Evolutionary conservation across 2,329 filamentous ascomycete genomes (phyloP), one percentile per base, ranked within the genome.

Genomic region (Alternaria postmessia): DNA sequence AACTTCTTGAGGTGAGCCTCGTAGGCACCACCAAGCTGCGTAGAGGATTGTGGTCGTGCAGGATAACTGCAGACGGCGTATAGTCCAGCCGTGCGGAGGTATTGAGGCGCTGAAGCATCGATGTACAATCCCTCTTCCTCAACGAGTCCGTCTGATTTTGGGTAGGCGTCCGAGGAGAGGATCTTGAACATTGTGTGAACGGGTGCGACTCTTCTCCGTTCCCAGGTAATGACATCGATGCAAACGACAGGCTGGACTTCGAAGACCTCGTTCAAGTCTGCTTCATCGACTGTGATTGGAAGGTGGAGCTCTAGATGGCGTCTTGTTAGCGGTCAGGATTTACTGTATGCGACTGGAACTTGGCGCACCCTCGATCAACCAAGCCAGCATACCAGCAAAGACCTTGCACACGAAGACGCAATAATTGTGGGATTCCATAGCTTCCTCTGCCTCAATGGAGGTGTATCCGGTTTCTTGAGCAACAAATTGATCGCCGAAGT

Each of bases 331-430:
- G 46, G 46, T 36, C 18, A 24, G 46, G 16, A n/a, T 49, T 34
- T 20, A 32, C 18, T 49, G 30, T 24, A n/a, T 7, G 22, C 11
- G 22, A 36, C 34, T 20, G 30, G 6, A 49, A 36, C n/a, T 16
- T 16, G 2, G 36, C 46, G 30, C 30, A 49, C 46, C 46, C 46
- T 49, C 46, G 20, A 36, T 22, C 32, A 18, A 22, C 46, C 46
- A 49, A 24, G 46, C 46, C 46, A 49, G 32, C 6, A 49, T 22
- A 36, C 46, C 30, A 2, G 46, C 30, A 34, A 49, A 34, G 46
- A 49, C 4, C 46, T 49, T 49, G 30, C 46, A 49, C 20, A 22
- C 46, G 9, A 49, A 49, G 20, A 49, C 46, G 14, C 46, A 49
- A 34, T 49, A 22, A 20, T 49, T 49, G 5, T 49, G 46, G 11